Evolutionary conservation across 2,329 filamentous ascomycete species (phyloP).

Genomic region (Aureobasidium melanogenum): DNA sequence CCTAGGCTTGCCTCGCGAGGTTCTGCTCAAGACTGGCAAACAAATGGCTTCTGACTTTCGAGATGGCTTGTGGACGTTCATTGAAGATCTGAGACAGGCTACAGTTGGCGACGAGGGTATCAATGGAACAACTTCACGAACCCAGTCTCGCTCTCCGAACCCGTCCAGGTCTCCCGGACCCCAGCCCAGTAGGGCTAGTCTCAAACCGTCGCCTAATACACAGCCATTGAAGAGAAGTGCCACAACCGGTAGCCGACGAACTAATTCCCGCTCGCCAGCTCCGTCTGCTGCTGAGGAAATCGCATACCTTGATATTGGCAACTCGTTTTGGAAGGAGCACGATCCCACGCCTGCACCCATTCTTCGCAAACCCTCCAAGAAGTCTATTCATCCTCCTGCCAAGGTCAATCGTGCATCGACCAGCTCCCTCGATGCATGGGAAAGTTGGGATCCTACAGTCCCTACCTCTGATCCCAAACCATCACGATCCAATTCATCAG

Average conservation of each 20-base stretch:
- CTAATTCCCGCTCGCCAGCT: background rate
- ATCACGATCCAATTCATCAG: constrained; percentile 34
- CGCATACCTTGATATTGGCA: constrained; percentile 27
- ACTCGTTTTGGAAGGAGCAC: constrained; percentile 36
- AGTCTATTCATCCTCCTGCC: constrained; percentile 16
- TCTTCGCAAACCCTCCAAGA: constrained; percentile 8
- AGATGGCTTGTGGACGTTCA: constrained; percentile 84
- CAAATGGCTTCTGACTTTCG: constrained; percentile 85
- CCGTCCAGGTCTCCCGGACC: constrained; percentile 1
- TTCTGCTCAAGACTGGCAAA: constrained; percentile 51
- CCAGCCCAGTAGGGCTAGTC: background rate
- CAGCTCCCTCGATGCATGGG: constrained; percentile 31
- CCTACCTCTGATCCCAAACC: constrained; percentile 14
- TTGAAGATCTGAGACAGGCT: constrained; percentile 89
- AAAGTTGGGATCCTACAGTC: constrained; percentile 45
- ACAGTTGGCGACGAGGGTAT: constrained; percentile 84
- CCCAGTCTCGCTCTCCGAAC: constrained; percentile 4
- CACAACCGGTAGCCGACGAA: constrained; percentile 4
- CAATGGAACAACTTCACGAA: constrained; percentile 8
- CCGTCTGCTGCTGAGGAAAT: constrained; percentile 10
- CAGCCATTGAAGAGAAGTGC: constrained; percentile 9
- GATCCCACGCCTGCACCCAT: constrained; percentile 23
- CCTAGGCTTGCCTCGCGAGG: constrained; percentile 34
- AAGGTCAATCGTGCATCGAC: constrained; percentile 29
- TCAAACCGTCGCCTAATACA: background rate